Evolutionary conservation across 1,284 basidiomycete species (phyloP).

Genomic region (Trametes sp.): DNA sequence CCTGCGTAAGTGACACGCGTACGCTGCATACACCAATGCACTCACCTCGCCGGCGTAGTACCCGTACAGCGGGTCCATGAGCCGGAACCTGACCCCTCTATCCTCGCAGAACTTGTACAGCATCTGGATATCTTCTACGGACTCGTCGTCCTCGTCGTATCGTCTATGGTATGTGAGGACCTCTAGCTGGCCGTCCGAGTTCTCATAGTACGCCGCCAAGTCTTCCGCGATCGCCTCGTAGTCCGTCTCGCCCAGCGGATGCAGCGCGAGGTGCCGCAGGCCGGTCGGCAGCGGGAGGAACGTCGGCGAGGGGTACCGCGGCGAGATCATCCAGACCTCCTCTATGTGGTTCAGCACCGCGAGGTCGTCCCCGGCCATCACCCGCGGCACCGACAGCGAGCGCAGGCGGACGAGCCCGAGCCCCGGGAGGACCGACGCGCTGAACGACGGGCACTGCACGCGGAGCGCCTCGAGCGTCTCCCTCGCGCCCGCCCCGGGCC

Average conservation of each 20-base stretch:
- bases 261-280: conserved; percentile 14
- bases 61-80: conserved; percentile 20
- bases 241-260: conserved; percentile 13
- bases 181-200: not conserved
- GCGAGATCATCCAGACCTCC: conserved; percentile 18
- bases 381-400: conserved; percentile 13
- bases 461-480: conserved; percentile 17
- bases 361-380: conserved; percentile 16
- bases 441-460: conserved; percentile 16
- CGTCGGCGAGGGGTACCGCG: conserved; percentile 15
- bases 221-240: conserved; percentile 5
- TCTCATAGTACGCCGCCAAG: conserved; percentile 9
- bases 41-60: conserved; percentile 22
- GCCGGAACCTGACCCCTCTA: conserved; percentile 10
- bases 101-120: conserved; percentile 19
- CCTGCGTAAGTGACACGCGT: not conserved
- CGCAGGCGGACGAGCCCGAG: conserved; percentile 11
- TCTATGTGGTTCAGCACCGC: conserved; percentile 6
- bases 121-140: conserved; percentile 12
- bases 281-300: conserved; percentile 13
- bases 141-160: conserved; percentile 15
- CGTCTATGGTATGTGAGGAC: conserved; percentile 18
- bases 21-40: not conserved
- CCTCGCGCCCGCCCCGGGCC: conserved; percentile 8
- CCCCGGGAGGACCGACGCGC: conserved; percentile 1